These are phyloP conservation scores for Botryobasidium botryosum DNA, from an alignment of 768 basidiomycete species.

Conservation along the genomic window DNA sequence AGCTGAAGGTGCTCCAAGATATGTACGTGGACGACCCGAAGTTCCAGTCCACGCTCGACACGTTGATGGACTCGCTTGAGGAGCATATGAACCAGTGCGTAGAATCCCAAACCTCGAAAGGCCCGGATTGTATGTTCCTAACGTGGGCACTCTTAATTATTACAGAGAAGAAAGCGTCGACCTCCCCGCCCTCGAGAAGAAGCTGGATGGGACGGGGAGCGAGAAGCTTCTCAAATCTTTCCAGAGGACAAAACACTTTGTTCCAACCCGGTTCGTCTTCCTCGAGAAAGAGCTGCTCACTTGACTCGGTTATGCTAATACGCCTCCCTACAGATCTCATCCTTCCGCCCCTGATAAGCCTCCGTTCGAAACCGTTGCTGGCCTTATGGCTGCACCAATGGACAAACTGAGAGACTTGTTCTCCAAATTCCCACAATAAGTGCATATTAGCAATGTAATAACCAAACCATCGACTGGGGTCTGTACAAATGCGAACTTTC, in stretches of 20 bases:
- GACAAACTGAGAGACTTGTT: slow-evolving; percentile 45
- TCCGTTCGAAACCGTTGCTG: slow-evolving; percentile 42
- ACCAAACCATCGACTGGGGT: too few relatives aligned
- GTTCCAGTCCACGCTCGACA: slow-evolving; percentile 18
- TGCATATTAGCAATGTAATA: too few relatives aligned
- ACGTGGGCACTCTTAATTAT: not conserved
- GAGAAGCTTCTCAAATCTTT: slow-evolving; percentile 31
- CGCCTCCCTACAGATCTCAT: slow-evolving; percentile 25
- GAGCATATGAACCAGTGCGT: slow-evolving; percentile 26
- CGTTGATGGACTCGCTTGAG: slow-evolving; percentile 4
- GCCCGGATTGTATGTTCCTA: not conserved
- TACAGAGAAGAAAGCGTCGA: slow-evolving; percentile 37
- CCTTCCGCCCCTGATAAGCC: slow-evolving; percentile 33
- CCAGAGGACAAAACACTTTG: slow-evolving; percentile 42
- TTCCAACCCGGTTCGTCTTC: slow-evolving; percentile 34
- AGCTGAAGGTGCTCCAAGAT: slow-evolving; percentile 30
- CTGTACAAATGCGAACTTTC: too few relatives aligned
- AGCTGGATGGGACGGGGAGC: slow-evolving; percentile 29
- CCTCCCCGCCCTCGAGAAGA: slow-evolving; percentile 23
- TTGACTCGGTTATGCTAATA: not conserved
- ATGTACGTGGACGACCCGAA: slow-evolving; percentile 21
- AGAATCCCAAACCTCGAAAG: slow-evolving; percentile 27
- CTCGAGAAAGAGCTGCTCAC: not conserved
- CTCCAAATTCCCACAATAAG: slow-evolving; percentile 37
- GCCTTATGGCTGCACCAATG: slow-evolving; percentile 34